phyloP scores from a whole-genome alignment of 768 basidiomycete species.

The Suillus americanus region DNA sequence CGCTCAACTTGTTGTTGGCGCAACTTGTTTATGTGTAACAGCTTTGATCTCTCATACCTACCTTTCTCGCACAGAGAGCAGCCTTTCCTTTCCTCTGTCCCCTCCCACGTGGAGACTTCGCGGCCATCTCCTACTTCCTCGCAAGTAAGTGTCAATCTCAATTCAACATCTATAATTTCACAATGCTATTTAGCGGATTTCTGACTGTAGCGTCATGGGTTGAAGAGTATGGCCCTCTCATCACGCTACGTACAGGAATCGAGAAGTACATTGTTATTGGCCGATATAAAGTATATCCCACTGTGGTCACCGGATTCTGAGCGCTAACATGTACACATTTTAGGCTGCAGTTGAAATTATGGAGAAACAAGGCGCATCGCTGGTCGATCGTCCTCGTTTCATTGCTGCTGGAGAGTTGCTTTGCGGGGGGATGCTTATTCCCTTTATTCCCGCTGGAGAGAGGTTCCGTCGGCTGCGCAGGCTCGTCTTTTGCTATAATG shows the following conservation, averaged over 20 bases:
- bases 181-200: background rate
- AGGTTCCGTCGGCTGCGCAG: constrained; percentile 56
- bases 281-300: constrained; percentile 4
- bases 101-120: background rate
- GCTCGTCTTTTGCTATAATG: constrained; percentile 22
- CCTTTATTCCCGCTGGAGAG: constrained; percentile 54
- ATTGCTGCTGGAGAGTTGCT: constrained; percentile 58
- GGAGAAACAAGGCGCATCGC: constrained; percentile 55
- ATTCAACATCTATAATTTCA: background rate
- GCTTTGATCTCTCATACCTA: background rate
- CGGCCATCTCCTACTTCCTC: background rate
- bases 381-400: constrained; percentile 50
- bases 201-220: constrained; percentile 5
- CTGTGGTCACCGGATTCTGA: background rate
- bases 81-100: background rate
- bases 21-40: background rate
- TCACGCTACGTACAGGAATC: constrained; percentile 2
- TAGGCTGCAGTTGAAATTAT: constrained; percentile 51
- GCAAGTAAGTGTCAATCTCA: background rate
- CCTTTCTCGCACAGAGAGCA: no score
- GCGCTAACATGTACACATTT: background rate
- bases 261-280: constrained; percentile 8
- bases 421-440: constrained; percentile 55
- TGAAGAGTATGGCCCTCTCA: constrained; percentile 9
- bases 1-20: background rate